Evolutionary conservation across 371 early-diverging fungal species (phyloP).

Genomic region (Batrachochytrium dendrobatidis): DNA sequence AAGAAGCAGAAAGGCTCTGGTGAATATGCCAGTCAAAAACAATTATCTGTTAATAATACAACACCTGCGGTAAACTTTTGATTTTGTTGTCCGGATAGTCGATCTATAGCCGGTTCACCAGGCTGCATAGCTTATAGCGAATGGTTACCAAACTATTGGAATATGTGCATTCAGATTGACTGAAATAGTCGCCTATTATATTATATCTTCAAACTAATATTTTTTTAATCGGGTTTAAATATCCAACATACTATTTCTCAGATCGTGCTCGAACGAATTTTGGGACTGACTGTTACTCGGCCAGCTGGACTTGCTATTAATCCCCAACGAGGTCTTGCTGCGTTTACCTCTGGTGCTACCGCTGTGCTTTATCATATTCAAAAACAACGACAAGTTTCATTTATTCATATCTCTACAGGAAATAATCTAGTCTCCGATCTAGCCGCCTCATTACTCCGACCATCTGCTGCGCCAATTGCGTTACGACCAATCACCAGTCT

Average conservation of each 20-base stretch:
- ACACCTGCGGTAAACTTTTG: no score
- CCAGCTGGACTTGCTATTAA: constrained; percentile 50
- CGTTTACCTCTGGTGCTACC: constrained; percentile 69
- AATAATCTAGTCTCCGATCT: constrained; percentile 1
- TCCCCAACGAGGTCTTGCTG: constrained; percentile 54
- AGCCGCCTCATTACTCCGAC: background rate
- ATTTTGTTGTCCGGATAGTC: no score
- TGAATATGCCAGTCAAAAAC: no score
- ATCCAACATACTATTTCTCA: background rate
- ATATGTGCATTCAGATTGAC: no score
- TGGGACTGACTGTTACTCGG: constrained; percentile 11
- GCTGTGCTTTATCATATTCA: constrained; percentile 66
- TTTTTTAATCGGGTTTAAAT: no score
- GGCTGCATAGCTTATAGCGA: no score
- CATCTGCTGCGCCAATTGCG: background rate
- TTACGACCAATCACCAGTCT: constrained; percentile 62
- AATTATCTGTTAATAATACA: no score
- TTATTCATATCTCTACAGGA: constrained; percentile 22
- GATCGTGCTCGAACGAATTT: constrained; percentile 13
- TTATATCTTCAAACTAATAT: no score
- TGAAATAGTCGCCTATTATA: no score
- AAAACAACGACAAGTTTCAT: constrained; percentile 59
- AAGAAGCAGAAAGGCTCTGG: no score
- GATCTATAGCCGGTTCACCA: no score
- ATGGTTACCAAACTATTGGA: no score